These are phyloP conservation scores for Aspergillus novoparasiticus DNA, from an alignment of 2,329 filamentous ascomycete genomes.

Conservation along the genomic window DNA sequence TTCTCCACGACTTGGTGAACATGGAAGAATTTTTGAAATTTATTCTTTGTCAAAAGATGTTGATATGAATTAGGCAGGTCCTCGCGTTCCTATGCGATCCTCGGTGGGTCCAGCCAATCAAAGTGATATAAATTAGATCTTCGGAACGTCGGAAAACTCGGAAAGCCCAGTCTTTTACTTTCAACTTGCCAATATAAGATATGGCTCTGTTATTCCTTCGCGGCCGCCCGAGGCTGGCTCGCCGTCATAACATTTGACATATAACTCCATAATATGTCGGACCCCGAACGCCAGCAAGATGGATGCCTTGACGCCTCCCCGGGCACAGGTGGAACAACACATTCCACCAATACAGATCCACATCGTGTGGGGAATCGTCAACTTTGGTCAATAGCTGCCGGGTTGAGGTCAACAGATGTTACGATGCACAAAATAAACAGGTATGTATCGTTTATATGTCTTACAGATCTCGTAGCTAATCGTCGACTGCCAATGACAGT, in stretches of 20 bases:
- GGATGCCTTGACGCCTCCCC: not conserved
- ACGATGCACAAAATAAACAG: not conserved
- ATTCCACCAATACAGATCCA: not conserved
- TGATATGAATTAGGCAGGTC: not conserved
- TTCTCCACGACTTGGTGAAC: too few species aligned
- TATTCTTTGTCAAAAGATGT: too few species aligned
- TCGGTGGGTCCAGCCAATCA: too few species aligned
- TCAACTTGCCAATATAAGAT: not conserved
- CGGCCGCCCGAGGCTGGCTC: not conserved
- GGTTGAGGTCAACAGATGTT: not conserved
- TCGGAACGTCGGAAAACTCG: not conserved
- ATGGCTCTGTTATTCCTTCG: not conserved
- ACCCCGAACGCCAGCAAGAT: not conserved
- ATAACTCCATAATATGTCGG: not conserved
- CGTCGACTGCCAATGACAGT: not conserved
- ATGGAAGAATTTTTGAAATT: too few species aligned
- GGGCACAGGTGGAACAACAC: not conserved
- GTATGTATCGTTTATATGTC: not conserved
- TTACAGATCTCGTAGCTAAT: not conserved
- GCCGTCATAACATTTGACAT: not conserved
- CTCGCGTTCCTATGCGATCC: not conserved
- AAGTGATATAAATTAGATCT: not conserved
- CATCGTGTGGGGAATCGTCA: not conserved
- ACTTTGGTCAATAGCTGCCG: not conserved
- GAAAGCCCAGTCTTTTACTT: not conserved